Evolutionary conservation across 306 rosid species (phyloP).

Genomic region (Vigna unguiculata): DNA sequence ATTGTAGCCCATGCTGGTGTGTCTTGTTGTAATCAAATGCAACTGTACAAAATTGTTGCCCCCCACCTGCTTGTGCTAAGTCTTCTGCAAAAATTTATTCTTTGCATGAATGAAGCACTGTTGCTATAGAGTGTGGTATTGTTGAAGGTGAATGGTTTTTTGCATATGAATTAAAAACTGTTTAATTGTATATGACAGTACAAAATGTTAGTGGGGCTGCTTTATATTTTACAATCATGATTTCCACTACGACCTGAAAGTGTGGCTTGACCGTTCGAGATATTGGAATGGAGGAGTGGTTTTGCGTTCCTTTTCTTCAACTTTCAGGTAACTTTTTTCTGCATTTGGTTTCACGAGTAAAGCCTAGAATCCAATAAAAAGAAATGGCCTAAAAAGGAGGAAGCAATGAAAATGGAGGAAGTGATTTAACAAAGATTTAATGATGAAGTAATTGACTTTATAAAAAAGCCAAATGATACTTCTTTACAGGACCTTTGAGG

Average conservation of each 20-base stretch:
- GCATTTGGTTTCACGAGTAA: constrained; percentile 4
- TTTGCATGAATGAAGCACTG: too few relatives aligned
- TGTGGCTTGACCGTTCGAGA: constrained; percentile 18
- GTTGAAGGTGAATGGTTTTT: neutral
- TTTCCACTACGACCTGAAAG: neutral
- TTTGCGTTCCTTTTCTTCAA: neutral
- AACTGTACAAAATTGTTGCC: too few relatives aligned
- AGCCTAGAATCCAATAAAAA: constrained; percentile 5
- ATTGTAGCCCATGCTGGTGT: neutral
- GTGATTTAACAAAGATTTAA: constrained; percentile 17
- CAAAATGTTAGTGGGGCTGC: constrained; percentile 24
- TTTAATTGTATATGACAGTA: neutral
- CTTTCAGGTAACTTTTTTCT: constrained; percentile 23
- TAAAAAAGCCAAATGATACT: constrained; percentile 10
- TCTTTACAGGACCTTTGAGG: constrained; percentile 33
- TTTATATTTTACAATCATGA: constrained; percentile 9
- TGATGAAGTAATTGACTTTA: constrained; percentile 41
- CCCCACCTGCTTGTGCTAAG: neutral
- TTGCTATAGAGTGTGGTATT: neutral
- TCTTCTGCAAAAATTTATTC: too few relatives aligned
- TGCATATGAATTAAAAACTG: neutral
- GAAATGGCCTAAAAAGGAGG: neutral
- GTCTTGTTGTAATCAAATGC: neutral
- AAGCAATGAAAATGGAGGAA: constrained; percentile 16
- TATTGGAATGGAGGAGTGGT: constrained; percentile 15